Evolutionary conservation across 345 rosid genomes (phyloP).

Genomic region (Populus alba): DNA sequence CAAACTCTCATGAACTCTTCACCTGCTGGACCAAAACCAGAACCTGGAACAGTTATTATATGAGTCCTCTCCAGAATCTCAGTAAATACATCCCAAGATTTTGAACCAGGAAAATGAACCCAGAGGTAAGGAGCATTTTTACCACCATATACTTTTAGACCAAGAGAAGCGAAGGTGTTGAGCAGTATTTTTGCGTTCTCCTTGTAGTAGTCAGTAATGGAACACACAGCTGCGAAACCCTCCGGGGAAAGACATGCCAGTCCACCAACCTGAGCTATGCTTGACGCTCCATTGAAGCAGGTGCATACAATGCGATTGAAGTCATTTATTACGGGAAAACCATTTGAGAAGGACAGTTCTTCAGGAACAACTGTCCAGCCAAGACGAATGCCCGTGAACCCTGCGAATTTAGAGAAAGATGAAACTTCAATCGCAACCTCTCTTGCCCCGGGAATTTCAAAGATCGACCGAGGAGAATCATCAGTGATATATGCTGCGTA

Average conservation of each 20-base stretch:
- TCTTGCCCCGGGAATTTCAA: constrained; percentile 19
- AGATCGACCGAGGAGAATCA: constrained; percentile 19
- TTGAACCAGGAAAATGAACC: constrained; percentile 63
- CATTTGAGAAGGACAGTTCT: constrained; percentile 17
- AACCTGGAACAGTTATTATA: constrained; percentile 67
- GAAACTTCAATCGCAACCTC: constrained; percentile 22
- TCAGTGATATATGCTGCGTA: constrained; percentile 5
- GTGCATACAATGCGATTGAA: constrained; percentile 17
- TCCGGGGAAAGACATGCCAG: constrained; percentile 17
- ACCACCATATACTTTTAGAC: constrained; percentile 61
- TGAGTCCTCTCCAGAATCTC: constrained; percentile 71
- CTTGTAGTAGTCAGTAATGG: constrained; percentile 39
- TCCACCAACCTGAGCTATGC: constrained; percentile 16
- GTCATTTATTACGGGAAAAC: constrained; percentile 18
- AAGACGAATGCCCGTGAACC: constrained; percentile 18
- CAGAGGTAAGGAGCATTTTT: constrained; percentile 72
- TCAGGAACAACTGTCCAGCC: constrained; percentile 23
- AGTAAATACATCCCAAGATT: constrained; percentile 67
- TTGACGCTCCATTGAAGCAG: constrained; percentile 22
- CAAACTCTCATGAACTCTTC: constrained; percentile 70
- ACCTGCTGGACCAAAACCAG: constrained; percentile 79
- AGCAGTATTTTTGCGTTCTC: constrained; percentile 58
- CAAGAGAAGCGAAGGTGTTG: constrained; percentile 47
- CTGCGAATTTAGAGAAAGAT: constrained; percentile 23
- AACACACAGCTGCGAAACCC: constrained; percentile 9